These are phyloP conservation scores for Lactarius vividus DNA, from an alignment of 768 basidiomycete genomes.

Conservation along the genomic window DNA sequence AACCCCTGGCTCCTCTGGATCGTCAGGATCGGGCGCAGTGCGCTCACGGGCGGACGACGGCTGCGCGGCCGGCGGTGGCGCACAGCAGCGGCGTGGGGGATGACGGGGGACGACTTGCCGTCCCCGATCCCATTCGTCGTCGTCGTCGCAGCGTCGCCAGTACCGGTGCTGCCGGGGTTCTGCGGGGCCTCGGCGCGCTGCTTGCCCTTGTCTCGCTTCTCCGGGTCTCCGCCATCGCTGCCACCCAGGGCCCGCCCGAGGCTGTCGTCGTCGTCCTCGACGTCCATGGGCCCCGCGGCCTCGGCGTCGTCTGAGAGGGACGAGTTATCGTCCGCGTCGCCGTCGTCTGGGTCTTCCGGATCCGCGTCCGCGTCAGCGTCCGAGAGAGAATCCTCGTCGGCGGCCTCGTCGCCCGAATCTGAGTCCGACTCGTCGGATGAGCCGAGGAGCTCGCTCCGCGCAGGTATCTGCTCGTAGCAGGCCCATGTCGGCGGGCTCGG, in stretches of 20 bases:
- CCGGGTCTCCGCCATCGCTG: conserved; percentile 5
- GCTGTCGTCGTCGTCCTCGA: conserved; percentile 14
- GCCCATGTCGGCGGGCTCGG: conserved; percentile 86
- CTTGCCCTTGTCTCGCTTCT: conserved; percentile 48
- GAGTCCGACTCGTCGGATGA: conserved; percentile 38
- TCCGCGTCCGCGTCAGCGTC: conserved; percentile 40
- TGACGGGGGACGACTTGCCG: conserved; percentile 14
- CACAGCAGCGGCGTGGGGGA: conserved; percentile 47
- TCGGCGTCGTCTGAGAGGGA: conserved; percentile 32
- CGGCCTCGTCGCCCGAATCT: conserved; percentile 21
- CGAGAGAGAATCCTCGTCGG: conserved; percentile 24
- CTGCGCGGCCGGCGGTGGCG: conserved; percentile 38
- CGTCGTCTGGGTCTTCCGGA: conserved; percentile 50
- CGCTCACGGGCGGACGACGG: conserved; percentile 53
- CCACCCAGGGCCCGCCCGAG: background rate
- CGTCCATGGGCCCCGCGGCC: conserved; percentile 34
- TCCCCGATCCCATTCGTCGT: background rate
- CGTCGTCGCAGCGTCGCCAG: conserved; percentile 20
- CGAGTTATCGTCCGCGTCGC: conserved; percentile 46
- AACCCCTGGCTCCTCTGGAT: conserved; percentile 87
- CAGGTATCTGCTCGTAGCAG: conserved; percentile 82
- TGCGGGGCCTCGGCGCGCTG: conserved; percentile 64
- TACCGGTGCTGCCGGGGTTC: conserved; percentile 37
- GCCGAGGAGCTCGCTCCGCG: conserved; percentile 18
- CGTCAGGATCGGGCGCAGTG: conserved; percentile 78